Percentiles rank a stretch among this genome's conserved stretches.
phyloP scores from a whole-genome alignment of 2,329 filamentous ascomycete genomes.

The Neonectria faginata region DNA sequence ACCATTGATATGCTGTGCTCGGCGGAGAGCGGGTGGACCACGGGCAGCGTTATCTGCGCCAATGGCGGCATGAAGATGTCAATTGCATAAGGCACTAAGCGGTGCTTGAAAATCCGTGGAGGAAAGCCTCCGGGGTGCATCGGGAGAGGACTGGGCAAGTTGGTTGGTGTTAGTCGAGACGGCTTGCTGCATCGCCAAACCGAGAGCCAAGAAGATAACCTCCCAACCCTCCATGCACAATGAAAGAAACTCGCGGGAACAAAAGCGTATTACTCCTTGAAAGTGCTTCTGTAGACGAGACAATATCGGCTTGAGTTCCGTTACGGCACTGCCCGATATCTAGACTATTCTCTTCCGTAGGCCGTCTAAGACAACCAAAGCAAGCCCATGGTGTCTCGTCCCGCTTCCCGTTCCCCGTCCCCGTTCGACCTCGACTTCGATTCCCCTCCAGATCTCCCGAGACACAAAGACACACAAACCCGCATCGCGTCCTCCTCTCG shows the following conservation, averaged over 20 bases:
- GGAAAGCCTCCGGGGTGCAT: background rate
- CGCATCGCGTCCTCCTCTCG: background rate
- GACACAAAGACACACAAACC: background rate
- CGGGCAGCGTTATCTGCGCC: slow-evolving; percentile 77
- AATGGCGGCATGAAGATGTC: slow-evolving; percentile 67
- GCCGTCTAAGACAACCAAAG: background rate
- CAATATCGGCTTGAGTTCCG: background rate
- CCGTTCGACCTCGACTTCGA: background rate
- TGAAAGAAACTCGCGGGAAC: background rate
- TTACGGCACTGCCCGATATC: background rate
- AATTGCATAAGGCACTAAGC: slow-evolving; percentile 47
- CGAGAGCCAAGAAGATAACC: slow-evolving; percentile 5
- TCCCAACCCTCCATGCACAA: background rate
- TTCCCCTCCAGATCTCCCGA: background rate
- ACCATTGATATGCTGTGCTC: slow-evolving; percentile 78
- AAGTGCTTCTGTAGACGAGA: background rate
- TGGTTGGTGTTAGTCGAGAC: slow-evolving; percentile 27
- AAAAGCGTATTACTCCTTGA: background rate
- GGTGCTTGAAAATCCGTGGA: background rate
- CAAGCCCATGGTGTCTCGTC: background rate
- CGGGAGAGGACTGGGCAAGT: slow-evolving; percentile 5
- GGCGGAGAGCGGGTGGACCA: slow-evolving; percentile 75
- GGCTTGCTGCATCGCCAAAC: slow-evolving; percentile 22
- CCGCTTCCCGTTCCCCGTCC: background rate
- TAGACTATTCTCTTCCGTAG: background rate